These are phyloP conservation scores for Neurospora sp. DNA, from an alignment of 495 filamentous ascomycete species.

Conservation along the genomic window DNA sequence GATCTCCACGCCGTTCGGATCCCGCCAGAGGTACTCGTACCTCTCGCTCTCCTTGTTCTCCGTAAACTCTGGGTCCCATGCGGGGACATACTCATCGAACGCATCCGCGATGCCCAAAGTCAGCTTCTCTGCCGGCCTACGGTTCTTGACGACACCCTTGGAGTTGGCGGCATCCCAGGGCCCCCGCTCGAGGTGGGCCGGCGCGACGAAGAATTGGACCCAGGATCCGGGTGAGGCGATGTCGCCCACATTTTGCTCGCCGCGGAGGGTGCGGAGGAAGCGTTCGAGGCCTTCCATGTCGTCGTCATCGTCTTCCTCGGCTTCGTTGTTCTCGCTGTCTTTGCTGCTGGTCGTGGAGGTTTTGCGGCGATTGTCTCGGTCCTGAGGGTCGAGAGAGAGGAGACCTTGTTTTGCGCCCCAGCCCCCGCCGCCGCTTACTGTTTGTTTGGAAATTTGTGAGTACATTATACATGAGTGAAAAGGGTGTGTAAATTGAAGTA, in stretches of 20 bases:
- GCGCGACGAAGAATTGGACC: conserved; percentile 40
- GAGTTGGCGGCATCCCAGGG: conserved; percentile 6
- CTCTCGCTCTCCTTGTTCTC: background rate
- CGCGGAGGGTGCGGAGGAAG: conserved; percentile 20
- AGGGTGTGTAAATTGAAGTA: background rate
- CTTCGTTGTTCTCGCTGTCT: conserved; percentile 15
- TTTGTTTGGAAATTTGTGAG: background rate
- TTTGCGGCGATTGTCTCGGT: background rate
- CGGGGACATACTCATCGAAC: background rate
- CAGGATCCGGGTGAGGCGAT: conserved; percentile 34
- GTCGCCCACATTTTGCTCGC: conserved; percentile 13
- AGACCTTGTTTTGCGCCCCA: conserved; percentile 84
- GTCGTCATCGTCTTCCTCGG: conserved; percentile 16
- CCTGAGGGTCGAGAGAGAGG: conserved; percentile 68
- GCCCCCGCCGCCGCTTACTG: conserved; percentile 79
- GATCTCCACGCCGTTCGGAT: background rate
- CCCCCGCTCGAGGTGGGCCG: background rate
- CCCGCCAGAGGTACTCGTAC: background rate
- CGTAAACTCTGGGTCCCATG: background rate
- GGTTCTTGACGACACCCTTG: background rate
- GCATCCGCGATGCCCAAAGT: background rate
- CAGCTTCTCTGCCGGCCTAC: background rate
- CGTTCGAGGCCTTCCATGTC: conserved; percentile 20
- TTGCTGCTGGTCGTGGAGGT: conserved; percentile 15
- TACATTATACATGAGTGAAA: background rate